phyloP scores from a whole-genome alignment of 2,329 filamentous ascomycete species.

The Phaeophleospora eucalypticola region DNA sequence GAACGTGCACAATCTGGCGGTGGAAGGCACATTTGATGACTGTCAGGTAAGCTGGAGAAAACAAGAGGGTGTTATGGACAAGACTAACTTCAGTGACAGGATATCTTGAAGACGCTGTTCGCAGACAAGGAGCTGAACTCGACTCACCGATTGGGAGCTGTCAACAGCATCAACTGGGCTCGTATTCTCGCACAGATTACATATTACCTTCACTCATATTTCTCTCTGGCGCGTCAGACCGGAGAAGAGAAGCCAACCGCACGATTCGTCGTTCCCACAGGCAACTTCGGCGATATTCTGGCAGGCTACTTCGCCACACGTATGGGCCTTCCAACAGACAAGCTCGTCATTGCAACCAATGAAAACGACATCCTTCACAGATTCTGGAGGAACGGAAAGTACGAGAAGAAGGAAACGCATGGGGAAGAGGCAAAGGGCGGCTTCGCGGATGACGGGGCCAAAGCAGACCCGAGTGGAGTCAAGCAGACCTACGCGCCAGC shows the following conservation, averaged over 20 bases:
- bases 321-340: slow-evolving; percentile 85
- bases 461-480: slow-evolving; percentile 66
- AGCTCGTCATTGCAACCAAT: slow-evolving; percentile 89
- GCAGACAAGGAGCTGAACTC: slow-evolving; percentile 79
- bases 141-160: slow-evolving; percentile 78
- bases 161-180: slow-evolving; percentile 96
- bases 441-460: slow-evolving; percentile 53
- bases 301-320: slow-evolving; percentile 87
- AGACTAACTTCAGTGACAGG: slow-evolving; percentile 43
- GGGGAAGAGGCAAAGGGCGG: slow-evolving; percentile 55
- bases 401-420: slow-evolving; percentile 74
- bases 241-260: slow-evolving; percentile 64
- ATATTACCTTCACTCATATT: slow-evolving; percentile 96
- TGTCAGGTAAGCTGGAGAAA: slow-evolving; percentile 63
- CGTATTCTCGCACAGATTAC: slow-evolving; percentile 94
- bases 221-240: slow-evolving; percentile 63
- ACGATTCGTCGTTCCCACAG: slow-evolving; percentile 86
- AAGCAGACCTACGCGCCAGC: slow-evolving; percentile 91
- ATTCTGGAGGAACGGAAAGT: slow-evolving; percentile 86
- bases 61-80: not conserved
- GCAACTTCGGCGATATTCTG: slow-evolving; percentile 94
- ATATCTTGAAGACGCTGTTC: slow-evolving; percentile 92
- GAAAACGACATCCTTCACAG: slow-evolving; percentile 96
- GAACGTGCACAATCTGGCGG: slow-evolving; percentile 89
- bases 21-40: slow-evolving; percentile 90